These are phyloP conservation scores for Candida vartiovaarae DNA, from an alignment of 805 yeast genomes.

Conservation along the genomic window DNA sequence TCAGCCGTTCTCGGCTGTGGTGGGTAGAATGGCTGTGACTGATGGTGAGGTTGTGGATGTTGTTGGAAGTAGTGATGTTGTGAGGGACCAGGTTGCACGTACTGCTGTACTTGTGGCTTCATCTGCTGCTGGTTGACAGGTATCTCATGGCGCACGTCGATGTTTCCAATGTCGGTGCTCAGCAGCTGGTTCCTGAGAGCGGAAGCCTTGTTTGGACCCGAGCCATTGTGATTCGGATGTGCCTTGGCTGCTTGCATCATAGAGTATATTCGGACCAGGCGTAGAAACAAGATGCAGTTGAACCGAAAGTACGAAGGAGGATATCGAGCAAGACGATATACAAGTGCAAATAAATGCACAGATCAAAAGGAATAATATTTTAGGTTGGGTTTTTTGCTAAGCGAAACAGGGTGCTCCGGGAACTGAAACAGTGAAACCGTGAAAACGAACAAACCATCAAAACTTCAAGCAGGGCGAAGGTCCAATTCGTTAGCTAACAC, in stretches of 20 bases:
- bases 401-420: neutral
- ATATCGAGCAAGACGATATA: no score
- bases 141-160: slow-evolving; percentile 37
- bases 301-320: no score
- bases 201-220: neutral
- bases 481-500: no score
- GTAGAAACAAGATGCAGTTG: no score
- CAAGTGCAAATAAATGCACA: no score
- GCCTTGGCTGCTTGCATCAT: slow-evolving; percentile 12
- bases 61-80: neutral
- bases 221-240: slow-evolving; percentile 1
- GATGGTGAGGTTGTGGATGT: slow-evolving; percentile 15
- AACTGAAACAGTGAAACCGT: neutral
- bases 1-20: neutral
- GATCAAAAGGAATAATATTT: no score
- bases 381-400: neutral
- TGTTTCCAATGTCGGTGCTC: slow-evolving; percentile 33
- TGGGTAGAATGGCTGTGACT: neutral
- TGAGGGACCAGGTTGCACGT: neutral
- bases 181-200: slow-evolving; percentile 30
- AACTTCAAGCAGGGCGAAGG: no score
- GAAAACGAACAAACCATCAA: no score
- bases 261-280: neutral
- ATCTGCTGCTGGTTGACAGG: slow-evolving; percentile 22
- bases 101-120: slow-evolving; percentile 4